phyloP scores from a whole-genome alignment of 2,329 filamentous ascomycete genomes.

The Ascochyta fabae region DNA sequence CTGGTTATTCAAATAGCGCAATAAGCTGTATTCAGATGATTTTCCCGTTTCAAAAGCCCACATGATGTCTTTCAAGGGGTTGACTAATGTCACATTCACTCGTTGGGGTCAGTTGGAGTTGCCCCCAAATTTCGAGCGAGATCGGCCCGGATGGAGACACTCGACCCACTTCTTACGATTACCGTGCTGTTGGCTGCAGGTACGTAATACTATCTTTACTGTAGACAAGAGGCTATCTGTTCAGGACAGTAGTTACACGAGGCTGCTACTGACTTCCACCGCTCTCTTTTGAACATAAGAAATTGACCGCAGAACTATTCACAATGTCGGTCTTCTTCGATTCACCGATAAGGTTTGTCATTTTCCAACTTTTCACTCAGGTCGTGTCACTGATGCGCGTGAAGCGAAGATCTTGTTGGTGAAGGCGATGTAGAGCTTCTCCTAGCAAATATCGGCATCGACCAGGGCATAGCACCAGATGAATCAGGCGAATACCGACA shows the following conservation, averaged over 20 bases:
- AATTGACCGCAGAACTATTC: background rate
- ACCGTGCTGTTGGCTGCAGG: constrained; percentile 12
- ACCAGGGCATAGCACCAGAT: constrained; percentile 35
- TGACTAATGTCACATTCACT: background rate
- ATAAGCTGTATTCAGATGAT: background rate
- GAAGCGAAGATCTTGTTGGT: constrained; percentile 32
- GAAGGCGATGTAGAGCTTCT: constrained; percentile 33
- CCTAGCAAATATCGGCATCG: constrained; percentile 31
- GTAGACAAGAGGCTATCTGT: constrained; percentile 1
- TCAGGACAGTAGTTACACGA: background rate
- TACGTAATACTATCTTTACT: constrained; percentile 18
- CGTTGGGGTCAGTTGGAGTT: constrained; percentile 33
- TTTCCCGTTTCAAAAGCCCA: too few relatives aligned
- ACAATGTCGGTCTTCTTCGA: constrained; percentile 41
- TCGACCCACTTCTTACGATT: constrained; percentile 4
- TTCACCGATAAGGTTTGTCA: constrained; percentile 28
- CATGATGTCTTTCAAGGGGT: background rate
- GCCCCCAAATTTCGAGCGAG: background rate
- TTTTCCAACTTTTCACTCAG: background rate
- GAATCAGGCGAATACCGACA: constrained; percentile 57
- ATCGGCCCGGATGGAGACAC: constrained; percentile 15
- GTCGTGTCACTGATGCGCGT: background rate
- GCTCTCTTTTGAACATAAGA: background rate
- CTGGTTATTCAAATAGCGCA: constrained; percentile 28
- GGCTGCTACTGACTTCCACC: too few relatives aligned